Evolutionary conservation across 2,329 filamentous ascomycete species (phyloP).

Genomic region (Ophiostoma triangulosporum): DNA sequence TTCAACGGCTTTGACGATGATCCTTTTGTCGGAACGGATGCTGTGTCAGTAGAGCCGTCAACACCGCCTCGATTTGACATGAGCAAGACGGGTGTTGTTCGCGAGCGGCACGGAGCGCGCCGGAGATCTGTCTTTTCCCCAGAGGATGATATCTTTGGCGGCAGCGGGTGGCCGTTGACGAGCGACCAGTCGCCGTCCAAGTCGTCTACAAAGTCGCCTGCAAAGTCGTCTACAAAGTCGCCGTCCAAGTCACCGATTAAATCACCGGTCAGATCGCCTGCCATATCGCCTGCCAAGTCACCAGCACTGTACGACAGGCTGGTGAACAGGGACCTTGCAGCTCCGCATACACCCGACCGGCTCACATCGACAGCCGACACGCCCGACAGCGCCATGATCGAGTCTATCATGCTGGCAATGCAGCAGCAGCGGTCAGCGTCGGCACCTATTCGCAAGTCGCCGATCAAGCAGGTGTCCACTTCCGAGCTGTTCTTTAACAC

Average conservation of each 20-base stretch:
- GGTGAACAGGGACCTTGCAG: constrained; percentile 13
- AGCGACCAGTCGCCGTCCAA: constrained; percentile 22
- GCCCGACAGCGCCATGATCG: constrained; percentile 35
- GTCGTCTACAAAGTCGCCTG: constrained; percentile 20
- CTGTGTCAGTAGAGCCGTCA: neutral
- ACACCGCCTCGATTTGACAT: constrained; percentile 21
- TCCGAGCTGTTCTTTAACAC: constrained; percentile 54
- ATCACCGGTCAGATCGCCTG: constrained; percentile 21
- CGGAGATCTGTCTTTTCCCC: constrained; percentile 50
- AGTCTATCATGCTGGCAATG: constrained; percentile 52
- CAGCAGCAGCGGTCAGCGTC: constrained; percentile 37
- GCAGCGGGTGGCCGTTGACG: constrained; percentile 28
- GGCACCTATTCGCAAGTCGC: constrained; percentile 24
- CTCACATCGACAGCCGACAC: constrained; percentile 16
- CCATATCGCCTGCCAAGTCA: constrained; percentile 1
- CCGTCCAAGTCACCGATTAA: constrained; percentile 16
- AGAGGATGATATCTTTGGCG: constrained; percentile 53
- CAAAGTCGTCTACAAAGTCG: neutral
- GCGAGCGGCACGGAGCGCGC: constrained; percentile 37
- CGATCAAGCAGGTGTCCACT: constrained; percentile 24
- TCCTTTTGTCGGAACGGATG: constrained; percentile 27
- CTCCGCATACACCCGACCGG: constrained; percentile 28
- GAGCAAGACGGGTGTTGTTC: constrained; percentile 38
- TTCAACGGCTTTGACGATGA: constrained; percentile 33
- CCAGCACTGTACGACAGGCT: constrained; percentile 7